Evolutionary conservation across 495 filamentous ascomycete species (phyloP).

Genomic region (Penicillium cinerascens): DNA sequence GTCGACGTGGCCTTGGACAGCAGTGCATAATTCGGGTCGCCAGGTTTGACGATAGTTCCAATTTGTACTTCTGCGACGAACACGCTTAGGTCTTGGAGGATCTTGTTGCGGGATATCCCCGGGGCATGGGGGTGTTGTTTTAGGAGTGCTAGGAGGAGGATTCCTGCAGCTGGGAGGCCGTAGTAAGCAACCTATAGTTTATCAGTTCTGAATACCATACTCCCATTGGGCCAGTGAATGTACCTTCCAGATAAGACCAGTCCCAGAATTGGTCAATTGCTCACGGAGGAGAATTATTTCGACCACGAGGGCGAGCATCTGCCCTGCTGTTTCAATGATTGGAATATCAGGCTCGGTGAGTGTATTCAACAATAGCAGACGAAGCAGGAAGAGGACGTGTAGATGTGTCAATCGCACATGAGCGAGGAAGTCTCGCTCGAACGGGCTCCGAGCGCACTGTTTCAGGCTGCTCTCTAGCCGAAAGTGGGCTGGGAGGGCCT

Average conservation of each 20-base stretch:
- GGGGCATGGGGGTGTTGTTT: conserved; percentile 19
- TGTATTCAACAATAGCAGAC: conserved; percentile 27
- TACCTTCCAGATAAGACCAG: conserved; percentile 43
- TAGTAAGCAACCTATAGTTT: conserved; percentile 34
- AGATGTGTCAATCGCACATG: conserved; percentile 39
- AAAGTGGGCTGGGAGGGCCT: conserved; percentile 26
- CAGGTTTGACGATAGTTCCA: conserved; percentile 30
- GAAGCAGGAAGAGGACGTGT: conserved; percentile 39
- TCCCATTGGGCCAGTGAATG: not conserved
- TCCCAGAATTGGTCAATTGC: conserved; percentile 38
- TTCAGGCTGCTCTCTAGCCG: conserved; percentile 27
- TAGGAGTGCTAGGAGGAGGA: conserved; percentile 35
- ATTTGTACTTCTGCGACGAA: conserved; percentile 39
- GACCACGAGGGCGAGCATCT: conserved; percentile 37
- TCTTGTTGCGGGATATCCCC: conserved; percentile 20
- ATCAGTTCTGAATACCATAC: not conserved
- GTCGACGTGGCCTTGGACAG: conserved; percentile 30
- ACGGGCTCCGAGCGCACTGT: conserved; percentile 21
- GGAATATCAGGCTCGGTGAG: conserved; percentile 30
- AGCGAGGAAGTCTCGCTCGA: conserved; percentile 34
- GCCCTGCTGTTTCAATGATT: conserved; percentile 27
- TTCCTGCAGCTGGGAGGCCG: conserved; percentile 40
- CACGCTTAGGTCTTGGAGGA: conserved; percentile 34
- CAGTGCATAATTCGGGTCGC: conserved; percentile 35
- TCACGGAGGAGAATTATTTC: conserved; percentile 37